Conservation (phyloP, 129 eudicot genomes). For the Flaveria sonorensis region DNA sequence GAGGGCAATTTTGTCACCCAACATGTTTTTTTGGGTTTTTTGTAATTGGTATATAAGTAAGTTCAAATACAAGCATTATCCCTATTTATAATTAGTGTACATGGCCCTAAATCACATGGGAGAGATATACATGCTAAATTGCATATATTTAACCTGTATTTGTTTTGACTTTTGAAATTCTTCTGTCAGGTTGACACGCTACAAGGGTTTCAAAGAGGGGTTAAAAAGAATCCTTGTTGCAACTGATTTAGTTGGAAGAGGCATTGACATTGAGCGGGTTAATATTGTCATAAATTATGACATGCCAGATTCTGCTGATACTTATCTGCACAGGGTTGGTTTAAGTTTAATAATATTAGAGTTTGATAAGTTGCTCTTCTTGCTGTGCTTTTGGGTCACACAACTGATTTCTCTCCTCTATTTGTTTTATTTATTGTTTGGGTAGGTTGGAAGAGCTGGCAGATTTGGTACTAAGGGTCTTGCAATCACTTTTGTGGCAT, state of each 20-base stretch:
- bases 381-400: background rate
- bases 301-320: slow-evolving; percentile 99
- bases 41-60: background rate
- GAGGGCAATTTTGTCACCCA: background rate
- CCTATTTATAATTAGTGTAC: background rate
- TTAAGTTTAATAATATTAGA: background rate
- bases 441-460: slow-evolving; percentile 91
- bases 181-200: slow-evolving; percentile 68
- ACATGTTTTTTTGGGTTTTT: background rate
- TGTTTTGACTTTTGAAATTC: background rate
- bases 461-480: slow-evolving; percentile 97
- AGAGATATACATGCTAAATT: background rate
- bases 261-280: slow-evolving; percentile 89
- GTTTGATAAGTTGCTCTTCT: background rate
- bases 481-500: slow-evolving; percentile 91
- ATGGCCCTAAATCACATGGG: background rate
- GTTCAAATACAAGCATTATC: background rate
- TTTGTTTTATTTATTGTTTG: background rate
- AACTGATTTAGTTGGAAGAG: slow-evolving; percentile 91
- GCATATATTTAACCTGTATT: background rate
- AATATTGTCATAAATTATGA: slow-evolving; percentile 90
- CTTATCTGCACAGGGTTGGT: slow-evolving; percentile 79
- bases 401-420: background rate
- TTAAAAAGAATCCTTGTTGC: slow-evolving; percentile 89
- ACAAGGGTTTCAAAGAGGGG: slow-evolving; percentile 89